Percentiles rank a stretch among this genome's conserved stretches.
Conservation (phyloP, 495 filamentous ascomycete genomes). For the Penicillium atrosanguineum region DNA sequence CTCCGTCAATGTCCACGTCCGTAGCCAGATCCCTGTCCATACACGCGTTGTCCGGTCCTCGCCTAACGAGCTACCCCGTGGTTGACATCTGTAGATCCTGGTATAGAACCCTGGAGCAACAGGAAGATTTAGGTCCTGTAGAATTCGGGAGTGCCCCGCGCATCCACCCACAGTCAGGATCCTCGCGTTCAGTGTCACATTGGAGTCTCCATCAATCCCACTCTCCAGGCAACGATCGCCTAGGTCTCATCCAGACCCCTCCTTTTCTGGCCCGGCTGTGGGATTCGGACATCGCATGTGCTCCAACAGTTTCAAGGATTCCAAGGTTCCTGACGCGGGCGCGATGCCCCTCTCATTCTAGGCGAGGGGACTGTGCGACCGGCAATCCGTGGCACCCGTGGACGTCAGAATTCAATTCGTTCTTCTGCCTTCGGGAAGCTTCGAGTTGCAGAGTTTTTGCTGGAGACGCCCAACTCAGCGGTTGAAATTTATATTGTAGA, state of each 20-base stretch:
- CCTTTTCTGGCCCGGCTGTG: background rate
- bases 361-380: slow-evolving; percentile 5
- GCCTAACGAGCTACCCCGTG: slow-evolving; percentile 5
- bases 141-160: background rate
- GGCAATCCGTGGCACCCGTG: slow-evolving; percentile 1
- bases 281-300: background rate
- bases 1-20: background rate
- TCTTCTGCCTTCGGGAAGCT: background rate
- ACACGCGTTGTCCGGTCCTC: background rate
- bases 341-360: slow-evolving; percentile 11
- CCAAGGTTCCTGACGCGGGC: slow-evolving; percentile 12
- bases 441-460: background rate
- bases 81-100: slow-evolving; percentile 13
- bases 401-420: slow-evolving; percentile 10
- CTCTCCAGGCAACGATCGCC: slow-evolving; percentile 3
- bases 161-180: background rate
- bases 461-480: background rate
- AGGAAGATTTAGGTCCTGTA: background rate
- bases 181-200: slow-evolving; percentile 14
- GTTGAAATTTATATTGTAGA: background rate
- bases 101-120: background rate
- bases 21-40: background rate
- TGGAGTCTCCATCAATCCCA: background rate
- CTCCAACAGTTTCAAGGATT: background rate
- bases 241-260: background rate